Evolutionary conservation across 2,329 filamentous ascomycete genomes (phyloP).

Genomic region (Phyllosticta citribraziliensis): DNA sequence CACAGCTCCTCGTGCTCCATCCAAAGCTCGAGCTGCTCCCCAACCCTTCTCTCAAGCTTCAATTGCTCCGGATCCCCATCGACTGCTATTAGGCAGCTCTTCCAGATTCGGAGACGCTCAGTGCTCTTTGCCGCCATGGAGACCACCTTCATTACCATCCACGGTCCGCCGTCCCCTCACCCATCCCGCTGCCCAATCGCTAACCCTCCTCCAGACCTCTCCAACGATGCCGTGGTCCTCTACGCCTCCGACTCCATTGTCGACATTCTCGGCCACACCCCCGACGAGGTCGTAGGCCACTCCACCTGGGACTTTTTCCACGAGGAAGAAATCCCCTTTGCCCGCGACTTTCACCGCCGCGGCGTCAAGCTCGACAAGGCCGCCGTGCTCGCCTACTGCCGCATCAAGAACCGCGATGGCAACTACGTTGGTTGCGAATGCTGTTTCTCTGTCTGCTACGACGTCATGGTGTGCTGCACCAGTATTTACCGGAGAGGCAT

Average conservation of each 20-base stretch:
- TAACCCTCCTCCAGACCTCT: constrained; percentile 48
- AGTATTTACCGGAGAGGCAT: constrained; percentile 62
- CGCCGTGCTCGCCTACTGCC: constrained; percentile 71
- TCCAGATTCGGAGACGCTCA: constrained; percentile 6
- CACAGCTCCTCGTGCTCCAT: not conserved
- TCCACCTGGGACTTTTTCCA: constrained; percentile 84
- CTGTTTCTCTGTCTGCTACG: constrained; percentile 80
- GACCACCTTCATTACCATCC: constrained; percentile 84
- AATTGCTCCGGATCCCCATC: constrained; percentile 3
- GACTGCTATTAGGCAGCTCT: constrained; percentile 10
- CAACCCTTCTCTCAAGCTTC: not conserved
- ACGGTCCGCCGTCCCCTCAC: constrained; percentile 44
- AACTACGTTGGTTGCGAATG: constrained; percentile 75
- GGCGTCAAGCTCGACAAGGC: constrained; percentile 74
- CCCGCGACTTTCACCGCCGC: constrained; percentile 60
- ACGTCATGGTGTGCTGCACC: constrained; percentile 77
- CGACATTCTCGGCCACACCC: constrained; percentile 72
- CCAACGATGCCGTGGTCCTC: constrained; percentile 65
- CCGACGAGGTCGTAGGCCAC: constrained; percentile 63
- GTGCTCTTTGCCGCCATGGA: constrained; percentile 46
- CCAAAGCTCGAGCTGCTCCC: not conserved
- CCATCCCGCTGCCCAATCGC: not conserved
- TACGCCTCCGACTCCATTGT: constrained; percentile 76
- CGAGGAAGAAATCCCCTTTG: constrained; percentile 67
- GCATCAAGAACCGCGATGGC: constrained; percentile 57